phyloP scores from a whole-genome alignment of 352 stramenopile species.

The Globisporangium nodosum region DNA sequence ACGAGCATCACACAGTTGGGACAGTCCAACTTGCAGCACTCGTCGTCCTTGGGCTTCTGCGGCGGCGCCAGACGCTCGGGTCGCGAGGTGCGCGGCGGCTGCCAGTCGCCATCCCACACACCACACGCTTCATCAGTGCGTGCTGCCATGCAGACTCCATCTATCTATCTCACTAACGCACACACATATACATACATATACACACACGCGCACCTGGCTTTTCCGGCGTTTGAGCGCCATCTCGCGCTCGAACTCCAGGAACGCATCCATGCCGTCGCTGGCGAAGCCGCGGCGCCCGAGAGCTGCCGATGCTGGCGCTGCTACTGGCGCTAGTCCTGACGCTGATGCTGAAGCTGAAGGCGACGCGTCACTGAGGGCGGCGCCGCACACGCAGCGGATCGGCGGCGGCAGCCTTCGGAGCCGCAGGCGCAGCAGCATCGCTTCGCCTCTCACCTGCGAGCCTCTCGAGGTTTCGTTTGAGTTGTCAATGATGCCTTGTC shows the following conservation, averaged over 20 bases:
- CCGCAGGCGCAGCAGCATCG: background rate
- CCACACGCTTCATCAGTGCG: background rate
- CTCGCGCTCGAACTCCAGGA: constrained; percentile 83
- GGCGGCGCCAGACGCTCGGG: constrained; percentile 27
- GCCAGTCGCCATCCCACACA: too few relatives aligned
- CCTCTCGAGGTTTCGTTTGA: background rate
- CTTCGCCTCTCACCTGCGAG: background rate
- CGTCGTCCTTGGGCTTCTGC: constrained; percentile 63
- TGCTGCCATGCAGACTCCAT: too few relatives aligned
- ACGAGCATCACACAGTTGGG: constrained; percentile 84
- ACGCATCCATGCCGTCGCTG: constrained; percentile 65
- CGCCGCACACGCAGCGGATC: background rate
- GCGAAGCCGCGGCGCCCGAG: constrained; percentile 13
- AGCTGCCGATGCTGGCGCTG: background rate
- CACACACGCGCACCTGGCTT: constrained; percentile 17
- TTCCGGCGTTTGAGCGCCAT: constrained; percentile 63
- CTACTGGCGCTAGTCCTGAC: too few relatives aligned
- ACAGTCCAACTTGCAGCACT: constrained; percentile 82
- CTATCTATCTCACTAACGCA: background rate
- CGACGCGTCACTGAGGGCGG: too few relatives aligned
- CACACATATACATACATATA: background rate
- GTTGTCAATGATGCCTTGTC: background rate
- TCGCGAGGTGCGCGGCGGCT: constrained; percentile 14
- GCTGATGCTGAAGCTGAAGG: background rate
- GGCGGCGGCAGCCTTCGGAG: background rate